Conservation (phyloP, 1,139 yeast species). For the Ogataea hybrid region DNA sequence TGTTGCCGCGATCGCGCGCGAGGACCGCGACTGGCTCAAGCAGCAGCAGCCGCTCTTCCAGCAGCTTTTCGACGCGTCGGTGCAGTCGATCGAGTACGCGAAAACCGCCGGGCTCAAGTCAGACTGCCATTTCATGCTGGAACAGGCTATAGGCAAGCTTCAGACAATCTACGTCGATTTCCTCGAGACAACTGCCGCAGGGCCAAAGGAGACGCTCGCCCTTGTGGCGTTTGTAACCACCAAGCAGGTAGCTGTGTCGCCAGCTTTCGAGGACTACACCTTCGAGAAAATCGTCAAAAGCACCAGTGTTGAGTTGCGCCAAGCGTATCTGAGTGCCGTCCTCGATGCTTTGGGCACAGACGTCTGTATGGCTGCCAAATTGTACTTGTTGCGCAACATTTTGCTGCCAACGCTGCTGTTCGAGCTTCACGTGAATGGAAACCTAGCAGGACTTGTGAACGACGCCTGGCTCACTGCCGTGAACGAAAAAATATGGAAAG, state of each 20-base stretch:
- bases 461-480: constrained; percentile 60
- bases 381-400: constrained; percentile 60
- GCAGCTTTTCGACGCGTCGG: constrained; percentile 40
- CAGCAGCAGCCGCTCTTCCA: constrained; percentile 47
- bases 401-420: constrained; percentile 65
- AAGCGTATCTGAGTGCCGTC: constrained; percentile 50
- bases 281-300: constrained; percentile 57
- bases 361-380: constrained; percentile 51
- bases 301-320: constrained; percentile 45
- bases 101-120: constrained; percentile 49
- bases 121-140: constrained; percentile 68
- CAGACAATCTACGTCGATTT: constrained; percentile 54
- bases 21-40: constrained; percentile 63
- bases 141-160: constrained; percentile 63
- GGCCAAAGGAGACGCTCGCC: constrained; percentile 42
- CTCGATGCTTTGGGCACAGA: constrained; percentile 45
- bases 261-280: constrained; percentile 54
- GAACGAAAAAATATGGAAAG: constrained; percentile 71
- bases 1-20: constrained; percentile 48
- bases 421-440: constrained; percentile 54
- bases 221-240: constrained; percentile 49
- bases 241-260: constrained; percentile 47
- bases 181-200: constrained; percentile 36
- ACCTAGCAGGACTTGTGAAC: constrained; percentile 48
- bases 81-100: constrained; percentile 43